These are phyloP conservation scores for Annona cherimola DNA, from an alignment of 164 flowering plant genomes.

Conservation along the genomic window DNA sequence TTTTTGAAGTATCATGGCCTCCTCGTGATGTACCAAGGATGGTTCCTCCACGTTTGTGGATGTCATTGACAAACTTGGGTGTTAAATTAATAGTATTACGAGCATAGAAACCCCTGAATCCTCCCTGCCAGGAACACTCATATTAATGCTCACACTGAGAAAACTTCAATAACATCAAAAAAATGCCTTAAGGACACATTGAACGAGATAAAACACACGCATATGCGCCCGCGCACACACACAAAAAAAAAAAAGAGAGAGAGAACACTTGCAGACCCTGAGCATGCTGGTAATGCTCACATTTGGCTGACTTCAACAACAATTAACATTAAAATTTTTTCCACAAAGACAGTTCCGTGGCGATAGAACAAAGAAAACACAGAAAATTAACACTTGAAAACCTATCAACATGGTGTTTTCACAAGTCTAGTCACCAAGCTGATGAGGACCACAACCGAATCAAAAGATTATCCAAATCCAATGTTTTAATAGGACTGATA, in stretches of 20 bases:
- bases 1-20: constrained; percentile 73
- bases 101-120: constrained; percentile 73
- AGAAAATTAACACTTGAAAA: background rate
- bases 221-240: background rate
- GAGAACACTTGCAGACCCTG: too few species aligned
- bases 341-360: background rate
- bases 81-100: constrained; percentile 57
- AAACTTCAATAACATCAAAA: background rate
- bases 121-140: constrained; percentile 43
- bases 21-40: constrained; percentile 83
- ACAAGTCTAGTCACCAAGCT: background rate
- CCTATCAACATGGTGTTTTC: background rate
- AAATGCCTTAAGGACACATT: background rate
- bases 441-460: background rate
- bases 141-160: too few species aligned
- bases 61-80: constrained; percentile 68
- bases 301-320: background rate
- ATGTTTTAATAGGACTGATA: background rate
- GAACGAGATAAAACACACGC: background rate
- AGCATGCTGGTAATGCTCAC: background rate
- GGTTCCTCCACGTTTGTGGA: constrained; percentile 92
- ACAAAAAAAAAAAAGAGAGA: background rate
- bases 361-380: background rate
- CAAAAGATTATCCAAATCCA: background rate
- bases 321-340: background rate